Evolutionary conservation across 345 rosid genomes (phyloP), one percentile per base, ranked within the genome.

Genomic region (Sisymbrium irio): DNA sequence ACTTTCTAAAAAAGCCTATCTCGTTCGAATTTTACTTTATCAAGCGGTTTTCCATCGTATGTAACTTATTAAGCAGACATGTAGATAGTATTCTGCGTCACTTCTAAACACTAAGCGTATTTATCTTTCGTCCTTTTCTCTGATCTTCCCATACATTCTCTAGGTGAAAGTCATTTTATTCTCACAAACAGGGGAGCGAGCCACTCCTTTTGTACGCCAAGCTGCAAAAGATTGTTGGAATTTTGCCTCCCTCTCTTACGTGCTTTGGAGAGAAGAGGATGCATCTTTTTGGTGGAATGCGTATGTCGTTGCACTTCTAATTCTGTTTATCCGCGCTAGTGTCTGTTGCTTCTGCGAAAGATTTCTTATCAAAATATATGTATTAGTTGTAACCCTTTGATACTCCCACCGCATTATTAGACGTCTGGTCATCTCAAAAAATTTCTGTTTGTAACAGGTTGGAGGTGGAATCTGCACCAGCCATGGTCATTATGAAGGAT

Each of bases 401-500:
- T 54, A n/a, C 54, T 50, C 13, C 50, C 71, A 69, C 65, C 8
- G 3, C 42, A 27, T 30, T 44, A 47, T 65, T 65, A 30, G 54
- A 25, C 22, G 49, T 53, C 64, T 18, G 28, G 55, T 64, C 76
- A 64, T 78, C 73, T 63, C 65, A 56, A 35, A 60, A 78, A 63
- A 74, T 37, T 14, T 76, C 56, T 71, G 51, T 75, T n/a, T 62
- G 65, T 64, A 68, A 75, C 83, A 94, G 98, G 88, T 84, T 91
- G 68, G 96, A 86, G 81, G 92, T 94, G 74, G 98, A 94, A 81
- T 85, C 97, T 78, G 95, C 93, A 49, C 98, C 98, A 75, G 96
- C 98, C 73, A 77, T 89, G 18, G 89, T 87, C 33, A 82, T 91
- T 73, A 57, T 91, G 84, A 94, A 94, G 81, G 98, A 89, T 79